phyloP scores from a whole-genome alignment of 169 alveolate species.

The Prorocentrum cordatum region DNA sequence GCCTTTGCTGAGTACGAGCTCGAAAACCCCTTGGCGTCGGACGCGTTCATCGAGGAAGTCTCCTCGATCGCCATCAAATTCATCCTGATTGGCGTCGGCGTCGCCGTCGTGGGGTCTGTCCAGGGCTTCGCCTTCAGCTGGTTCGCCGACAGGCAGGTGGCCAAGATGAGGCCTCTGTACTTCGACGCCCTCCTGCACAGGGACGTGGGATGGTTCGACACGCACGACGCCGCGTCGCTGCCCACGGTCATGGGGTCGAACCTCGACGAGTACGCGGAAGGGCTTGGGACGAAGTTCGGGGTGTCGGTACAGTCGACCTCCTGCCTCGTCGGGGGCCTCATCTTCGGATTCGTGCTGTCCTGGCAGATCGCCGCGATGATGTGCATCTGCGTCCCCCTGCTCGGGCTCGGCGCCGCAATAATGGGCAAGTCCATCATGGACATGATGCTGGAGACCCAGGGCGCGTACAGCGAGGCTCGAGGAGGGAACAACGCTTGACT shows the following conservation, averaged over 20 bases:
- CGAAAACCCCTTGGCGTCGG: too few species aligned
- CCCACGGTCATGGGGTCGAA: slow-evolving; percentile 23
- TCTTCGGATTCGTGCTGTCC: slow-evolving; percentile 21
- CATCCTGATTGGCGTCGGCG: slow-evolving; percentile 41
- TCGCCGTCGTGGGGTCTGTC: background rate
- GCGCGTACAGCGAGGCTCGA: too few species aligned
- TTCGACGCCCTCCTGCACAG: slow-evolving; percentile 27
- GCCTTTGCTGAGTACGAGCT: too few species aligned
- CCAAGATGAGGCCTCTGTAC: slow-evolving; percentile 43
- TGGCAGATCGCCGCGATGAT: slow-evolving; percentile 23
- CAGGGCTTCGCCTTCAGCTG: slow-evolving; percentile 22
- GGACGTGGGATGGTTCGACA: slow-evolving; percentile 42
- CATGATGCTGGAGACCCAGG: too few species aligned
- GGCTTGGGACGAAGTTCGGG: slow-evolving; percentile 12
- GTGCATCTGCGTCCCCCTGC: slow-evolving; percentile 11
- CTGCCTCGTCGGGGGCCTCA: slow-evolving; percentile 8
- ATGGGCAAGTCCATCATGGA: background rate
- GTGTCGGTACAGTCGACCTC: slow-evolving; percentile 10
- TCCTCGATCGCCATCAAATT: too few species aligned
- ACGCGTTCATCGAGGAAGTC: too few species aligned
- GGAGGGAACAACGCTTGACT: too few species aligned
- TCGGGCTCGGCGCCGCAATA: background rate
- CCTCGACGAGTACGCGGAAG: slow-evolving; percentile 5
- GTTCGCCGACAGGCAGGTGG: slow-evolving; percentile 21
- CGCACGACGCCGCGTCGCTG: slow-evolving; percentile 4